phyloP scores from a whole-genome alignment of 345 rosid genomes.

The Cardamine occulta region DNA sequence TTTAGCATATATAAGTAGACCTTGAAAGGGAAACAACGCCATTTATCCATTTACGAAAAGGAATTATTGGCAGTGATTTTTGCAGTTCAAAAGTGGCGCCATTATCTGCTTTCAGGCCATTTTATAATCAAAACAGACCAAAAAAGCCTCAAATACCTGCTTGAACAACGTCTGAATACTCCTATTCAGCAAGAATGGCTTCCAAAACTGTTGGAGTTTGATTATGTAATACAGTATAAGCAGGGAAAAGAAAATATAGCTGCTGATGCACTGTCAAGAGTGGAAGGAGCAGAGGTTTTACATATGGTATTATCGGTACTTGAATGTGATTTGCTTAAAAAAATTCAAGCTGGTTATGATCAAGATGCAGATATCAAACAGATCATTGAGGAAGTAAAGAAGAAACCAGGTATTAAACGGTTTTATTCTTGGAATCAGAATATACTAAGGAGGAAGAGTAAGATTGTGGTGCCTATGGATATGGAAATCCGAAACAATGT shows the following conservation, averaged over 20 bases:
- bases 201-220: background rate
- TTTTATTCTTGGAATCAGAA: no score
- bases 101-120: background rate
- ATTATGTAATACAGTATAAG: background rate
- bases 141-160: background rate
- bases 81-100: background rate
- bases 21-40: background rate
- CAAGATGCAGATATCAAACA: no score
- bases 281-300: background rate
- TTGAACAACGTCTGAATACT: background rate
- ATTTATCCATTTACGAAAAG: background rate
- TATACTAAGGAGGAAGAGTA: no score
- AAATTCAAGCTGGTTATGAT: no score
- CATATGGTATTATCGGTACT: background rate
- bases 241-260: background rate
- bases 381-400: no score
- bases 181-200: background rate
- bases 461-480: no score
- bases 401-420: no score
- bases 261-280: background rate
- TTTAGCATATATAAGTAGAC: background rate
- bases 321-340: background rate
- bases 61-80: background rate
- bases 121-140: background rate
- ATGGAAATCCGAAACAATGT: no score